phyloP scores from a whole-genome alignment of 1,139 yeast species.

The Debaryomyces sp. region DNA sequence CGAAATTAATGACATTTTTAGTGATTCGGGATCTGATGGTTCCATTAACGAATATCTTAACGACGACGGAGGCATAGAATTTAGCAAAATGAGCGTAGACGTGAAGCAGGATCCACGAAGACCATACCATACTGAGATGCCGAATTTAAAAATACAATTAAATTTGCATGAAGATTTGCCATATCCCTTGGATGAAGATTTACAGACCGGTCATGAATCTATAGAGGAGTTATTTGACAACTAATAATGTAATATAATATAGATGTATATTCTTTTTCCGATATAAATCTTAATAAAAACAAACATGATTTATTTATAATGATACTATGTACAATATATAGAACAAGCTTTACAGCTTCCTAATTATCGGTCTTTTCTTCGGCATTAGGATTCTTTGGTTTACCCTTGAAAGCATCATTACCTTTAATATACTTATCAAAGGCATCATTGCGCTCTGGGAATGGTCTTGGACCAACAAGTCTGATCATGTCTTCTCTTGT shows the following conservation, averaged over 20 bases:
- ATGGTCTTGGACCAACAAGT: constrained; percentile 73
- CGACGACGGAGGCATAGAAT: constrained; percentile 21
- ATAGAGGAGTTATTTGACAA: constrained; percentile 24
- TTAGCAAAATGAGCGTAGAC: constrained; percentile 2
- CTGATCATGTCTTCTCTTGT: constrained; percentile 83
- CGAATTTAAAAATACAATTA: not conserved
- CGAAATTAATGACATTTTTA: constrained; percentile 16
- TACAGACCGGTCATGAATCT: constrained; percentile 20
- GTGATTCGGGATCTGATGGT: constrained; percentile 16
- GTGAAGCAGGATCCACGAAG: not conserved
- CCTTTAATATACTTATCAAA: constrained; percentile 74
- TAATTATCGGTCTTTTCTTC: not conserved
- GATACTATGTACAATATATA: constrained; percentile 8
- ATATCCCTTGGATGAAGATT: constrained; percentile 1
- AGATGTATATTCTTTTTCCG: constrained; percentile 1
- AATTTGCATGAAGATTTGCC: not conserved
- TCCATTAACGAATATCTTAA: constrained; percentile 7
- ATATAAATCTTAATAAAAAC: not conserved
- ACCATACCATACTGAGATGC: constrained; percentile 1
- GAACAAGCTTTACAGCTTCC: not conserved
- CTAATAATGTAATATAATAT: not conserved
- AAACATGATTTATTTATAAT: constrained; percentile 5
- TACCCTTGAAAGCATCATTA: constrained; percentile 24
- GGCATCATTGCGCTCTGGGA: constrained; percentile 77
- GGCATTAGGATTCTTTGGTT: constrained; percentile 14